phyloP scores from a whole-genome alignment of 192 early-diverging fungal species.

The Cladochytrium replicatum region DNA sequence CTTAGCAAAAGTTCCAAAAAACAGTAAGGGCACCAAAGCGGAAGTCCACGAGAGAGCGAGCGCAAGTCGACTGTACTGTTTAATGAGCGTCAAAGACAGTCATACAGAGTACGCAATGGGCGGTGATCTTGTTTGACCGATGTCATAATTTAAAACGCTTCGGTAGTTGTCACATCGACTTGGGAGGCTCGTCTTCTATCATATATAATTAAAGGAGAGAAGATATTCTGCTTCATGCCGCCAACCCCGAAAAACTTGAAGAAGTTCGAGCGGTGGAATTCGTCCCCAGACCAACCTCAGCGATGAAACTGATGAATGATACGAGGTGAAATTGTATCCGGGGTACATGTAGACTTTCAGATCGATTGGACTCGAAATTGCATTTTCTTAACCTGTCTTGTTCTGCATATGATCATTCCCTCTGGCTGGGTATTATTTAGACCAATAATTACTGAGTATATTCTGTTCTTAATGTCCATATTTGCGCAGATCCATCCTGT shows the following conservation, averaged over 20 bases:
- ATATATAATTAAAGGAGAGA: slow-evolving; percentile 75
- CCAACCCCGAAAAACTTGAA: slow-evolving; percentile 74
- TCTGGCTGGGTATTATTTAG: slow-evolving; percentile 74
- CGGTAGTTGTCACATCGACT: slow-evolving; percentile 62
- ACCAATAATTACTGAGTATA: background rate
- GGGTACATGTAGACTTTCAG: slow-evolving; percentile 63
- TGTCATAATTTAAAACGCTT: background rate
- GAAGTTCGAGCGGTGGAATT: slow-evolving; percentile 84
- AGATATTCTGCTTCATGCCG: slow-evolving; percentile 81
- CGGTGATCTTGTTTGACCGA: background rate
- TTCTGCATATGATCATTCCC: slow-evolving; percentile 64
- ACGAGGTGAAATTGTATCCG: slow-evolving; percentile 60
- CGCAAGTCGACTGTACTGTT: slow-evolving; percentile 77
- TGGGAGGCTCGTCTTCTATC: slow-evolving; percentile 81
- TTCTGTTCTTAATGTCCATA: background rate
- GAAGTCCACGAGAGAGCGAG: slow-evolving; percentile 14
- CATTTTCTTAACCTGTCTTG: slow-evolving; percentile 1
- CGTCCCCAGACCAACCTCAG: slow-evolving; percentile 69
- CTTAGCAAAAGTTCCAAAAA: too few species aligned
- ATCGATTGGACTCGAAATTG: too few species aligned
- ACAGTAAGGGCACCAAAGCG: slow-evolving; percentile 4
- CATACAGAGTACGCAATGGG: slow-evolving; percentile 63
- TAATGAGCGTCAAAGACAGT: slow-evolving; percentile 86
- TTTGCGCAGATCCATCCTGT: slow-evolving; percentile 75
- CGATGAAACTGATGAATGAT: slow-evolving; percentile 70